Base-by-base conservation (phyloP, 208 protist species). In the Crithidia expoeki region DNA sequence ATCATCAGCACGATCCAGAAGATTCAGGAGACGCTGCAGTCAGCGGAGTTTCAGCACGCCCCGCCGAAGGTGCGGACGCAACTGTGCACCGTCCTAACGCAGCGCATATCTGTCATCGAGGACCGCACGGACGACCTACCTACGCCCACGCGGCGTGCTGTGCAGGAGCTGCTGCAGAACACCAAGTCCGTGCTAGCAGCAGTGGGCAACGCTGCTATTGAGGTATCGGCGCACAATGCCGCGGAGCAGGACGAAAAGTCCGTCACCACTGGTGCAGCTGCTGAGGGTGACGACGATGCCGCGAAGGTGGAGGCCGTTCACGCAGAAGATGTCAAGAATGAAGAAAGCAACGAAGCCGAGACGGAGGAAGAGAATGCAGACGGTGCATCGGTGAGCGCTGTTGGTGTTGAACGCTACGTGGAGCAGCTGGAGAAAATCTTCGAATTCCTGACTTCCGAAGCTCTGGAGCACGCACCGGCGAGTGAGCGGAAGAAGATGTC, bases 381-480 rank as follows among this genome's bases (percentile, higher is more conserved):
- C 50, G 19, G 16, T 17, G 36, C 53, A 30, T 21, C 36, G 7
- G 28, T 49, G 28, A 12, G 32, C 19, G 27, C 38, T 59, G 51
- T 58, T 7, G 23, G 3, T n/a, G 27, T 74, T 9, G 71, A 76
- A 3, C 28, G 44, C 1, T 60, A 46, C 46, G 62, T 74, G 14
- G 51, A 44, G 50, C 72, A 79, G 34, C 52, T 85, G 58, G 71
- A 85, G 55, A 53, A 52, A 23, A 79, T 85, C 19, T 69, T 80
- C 14, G 68, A 69, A 19, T 74, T 80, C 19, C 19, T 86, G 33
- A 79, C 82, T 27, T 92, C 85, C 28, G 79, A 84, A 0, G 52
- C 38, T 3, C 85, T 92, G 33, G 70, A 83, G 27, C 21, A 33
- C 21, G 71, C 88, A 33, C 36, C 79, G 33, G 40, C 59, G 12